Base-by-base conservation (phyloP, 2,329 filamentous ascomycete species). In the Arthrinium puccinioides region DNA sequence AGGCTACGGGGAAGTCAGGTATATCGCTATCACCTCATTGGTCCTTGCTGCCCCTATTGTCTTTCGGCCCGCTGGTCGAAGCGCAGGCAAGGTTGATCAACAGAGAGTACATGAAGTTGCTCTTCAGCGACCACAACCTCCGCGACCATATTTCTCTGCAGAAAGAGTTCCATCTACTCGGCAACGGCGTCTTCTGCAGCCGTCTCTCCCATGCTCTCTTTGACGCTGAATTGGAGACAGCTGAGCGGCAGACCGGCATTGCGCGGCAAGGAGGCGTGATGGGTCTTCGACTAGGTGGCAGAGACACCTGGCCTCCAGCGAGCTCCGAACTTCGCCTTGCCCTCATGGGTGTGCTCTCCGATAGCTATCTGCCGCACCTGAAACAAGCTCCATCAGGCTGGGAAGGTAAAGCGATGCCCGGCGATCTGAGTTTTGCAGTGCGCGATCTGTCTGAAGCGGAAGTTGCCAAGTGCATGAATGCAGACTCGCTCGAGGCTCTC, bases 291-390 rank as follows among this genome's bases (percentile, higher is more conserved):
- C 68, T 97, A 1, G 84, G 84, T n/a, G 78, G 76, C 3, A 76
- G 87, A 50, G 79, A 86, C 38, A 86, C 73, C 21, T 97, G 92
- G 92, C 92, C 92, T 19, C 92, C 92, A 5, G 88, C 88, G 18
- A 94, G 86, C 57, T 96, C 89, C 1, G 92, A 97, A 57, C 65
- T 98, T n/a, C 79, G 88, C 9, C 70, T 97, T 5, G 87, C 87
- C 1, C 69, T 98, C 14, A 94, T 89, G 74, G 88, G 87, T 0
- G 74, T 97, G 1, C 65, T 97, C 6, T 73, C 75, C 2, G 89
- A 96, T 45, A 86, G 79, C 45, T 87, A 87, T 48, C 60, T 51
- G 45, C 46, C 36, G 14, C 26, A 40, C 18, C 46, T 49, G 26
- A 47, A 43, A 30, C 47, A 38, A 14, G 45, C 43, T 13, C 41